Base-by-base conservation (phyloP, 352 stramenopile genomes). In the Phytopythium ostracodes region DNA sequence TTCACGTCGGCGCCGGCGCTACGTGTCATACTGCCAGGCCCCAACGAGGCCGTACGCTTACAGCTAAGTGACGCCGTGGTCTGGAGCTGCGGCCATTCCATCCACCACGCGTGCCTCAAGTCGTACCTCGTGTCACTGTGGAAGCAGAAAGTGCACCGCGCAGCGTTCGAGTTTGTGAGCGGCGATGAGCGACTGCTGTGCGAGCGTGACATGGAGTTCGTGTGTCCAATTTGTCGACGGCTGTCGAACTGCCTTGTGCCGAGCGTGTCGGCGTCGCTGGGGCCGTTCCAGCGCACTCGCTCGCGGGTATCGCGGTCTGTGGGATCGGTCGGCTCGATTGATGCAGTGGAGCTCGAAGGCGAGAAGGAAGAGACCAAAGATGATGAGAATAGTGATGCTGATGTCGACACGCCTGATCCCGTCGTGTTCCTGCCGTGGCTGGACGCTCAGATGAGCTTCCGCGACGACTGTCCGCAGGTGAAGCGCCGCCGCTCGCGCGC, bases 161-260 rank as follows among this genome's bases (percentile, higher is more conserved):
- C 67, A 36, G 65, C 74, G 5, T 60, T 83, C 11, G 81, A 88
- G 20, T 65, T 71, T 22, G 49, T 72, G 17, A 73, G 72, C 59
- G 68, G 72, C 11, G 80, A 92, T 43, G 83, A 90, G 35, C 78
- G 84, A 0, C 61, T 92, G 27, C 61, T 92, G 6, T 87, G 77
- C 63, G 77, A 90, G 58, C 75, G 78, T 2, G 79, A 91, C 44
- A 67, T 77, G 42, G 83, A 94, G 64, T 94, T 92, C 59, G 63
- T 89, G 42, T 94, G 86, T 60, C 86, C 86, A 4, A 80, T 92
- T 18, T 94, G 86, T 49, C 75, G 86, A 17, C 76, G 86, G 11
- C 69, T 94, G 8, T 88, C 81, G 1, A 94, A 92, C 63, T 91
- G 76, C 42, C 59, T 94, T 6, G 65, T 94, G 0, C 86, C 86